Base-by-base conservation (phyloP, 345 rosid species). In the Murraya paniculata region DNA sequence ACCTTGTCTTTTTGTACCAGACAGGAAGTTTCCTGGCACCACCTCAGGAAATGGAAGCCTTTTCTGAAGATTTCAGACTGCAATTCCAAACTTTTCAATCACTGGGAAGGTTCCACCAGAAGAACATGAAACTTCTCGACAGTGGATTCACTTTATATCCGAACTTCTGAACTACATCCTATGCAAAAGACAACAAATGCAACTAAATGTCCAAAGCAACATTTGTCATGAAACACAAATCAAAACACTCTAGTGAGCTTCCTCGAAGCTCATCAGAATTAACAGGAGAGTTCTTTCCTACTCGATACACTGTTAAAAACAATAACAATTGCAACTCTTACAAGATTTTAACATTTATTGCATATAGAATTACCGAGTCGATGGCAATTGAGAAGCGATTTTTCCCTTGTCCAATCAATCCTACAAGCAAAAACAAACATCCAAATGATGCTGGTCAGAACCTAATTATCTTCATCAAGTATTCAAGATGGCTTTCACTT, bases 311-410 rank as follows among this genome's bases (percentile, higher is more conserved):
- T 35, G 45, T 65, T 41, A 65, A 35, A 10, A 2, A 33, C 36
- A 57, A 11, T 45, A 35, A 57, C 6, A 33, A 57, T 13, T 25
- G 24, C 27, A 39, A 56, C 56, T 71, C 21, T 74, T 28, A 48
- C n/a, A 21, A 73, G 38, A 79, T 21, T 77, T 72, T 73, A 65
- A 35, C n/a, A 62, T 22, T 38, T 72, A 69, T 56, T 33, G 57
- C 9, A 57, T 77, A 68, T 71, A 38, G 33, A 79, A 80, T 86
- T 90, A 96, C 97, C 83, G 90, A 92, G 81, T 94, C 98, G 65
- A 96, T 83, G 58, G 97, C 99, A 81, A 92, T 84, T 50, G 85
- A 88, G 79, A 96, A 92, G 80, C 82, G 88, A 60, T 67, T 85
- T 77, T 90, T 90, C 78, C 88, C 92, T 21, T 84, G 85, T 82